phyloP scores from a whole-genome alignment of 139 green algal genomes.

The Coccomyxa sp. region DNA sequence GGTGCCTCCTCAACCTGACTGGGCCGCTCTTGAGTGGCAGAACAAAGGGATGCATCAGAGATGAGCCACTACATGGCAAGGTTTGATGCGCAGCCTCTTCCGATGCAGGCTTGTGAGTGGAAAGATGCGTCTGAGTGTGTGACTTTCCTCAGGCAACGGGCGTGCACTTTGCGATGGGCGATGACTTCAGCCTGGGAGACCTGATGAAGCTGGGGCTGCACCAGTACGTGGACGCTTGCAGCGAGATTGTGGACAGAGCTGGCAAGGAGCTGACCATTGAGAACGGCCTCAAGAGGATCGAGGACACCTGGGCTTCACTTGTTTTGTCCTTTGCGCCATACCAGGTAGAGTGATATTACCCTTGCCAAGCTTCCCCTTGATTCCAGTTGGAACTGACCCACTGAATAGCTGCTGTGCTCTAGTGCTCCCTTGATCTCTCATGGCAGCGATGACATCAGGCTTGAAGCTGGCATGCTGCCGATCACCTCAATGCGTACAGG shows the following conservation, averaged over 20 bases:
- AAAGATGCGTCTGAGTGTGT: too few relatives aligned
- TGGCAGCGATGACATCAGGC: too few relatives aligned
- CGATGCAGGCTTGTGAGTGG: too few relatives aligned
- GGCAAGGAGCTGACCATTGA: constrained; percentile 78
- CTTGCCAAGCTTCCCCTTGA: background rate
- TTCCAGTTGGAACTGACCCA: background rate
- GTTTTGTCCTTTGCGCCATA: constrained; percentile 63
- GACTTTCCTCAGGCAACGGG: constrained; percentile 68
- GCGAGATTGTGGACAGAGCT: constrained; percentile 86
- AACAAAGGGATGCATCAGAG: constrained; percentile 3
- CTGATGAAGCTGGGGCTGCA: constrained; percentile 83
- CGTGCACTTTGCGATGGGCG: constrained; percentile 83
- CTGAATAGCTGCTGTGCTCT: background rate
- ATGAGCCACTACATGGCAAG: background rate
- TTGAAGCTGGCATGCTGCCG: too few relatives aligned
- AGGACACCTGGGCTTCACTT: constrained; percentile 74
- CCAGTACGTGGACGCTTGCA: constrained; percentile 80
- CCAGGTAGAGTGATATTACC: constrained; percentile 45
- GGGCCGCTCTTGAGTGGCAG: constrained; percentile 2
- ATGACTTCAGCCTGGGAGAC: constrained; percentile 78
- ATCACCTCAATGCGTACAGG: too few relatives aligned
- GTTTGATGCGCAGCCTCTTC: background rate
- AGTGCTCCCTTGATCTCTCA: too few relatives aligned
- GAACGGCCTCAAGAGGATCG: constrained; percentile 80
- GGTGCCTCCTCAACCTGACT: constrained; percentile 15